These are phyloP conservation scores for Colletotrichum orchidophilum DNA, from an alignment of 2,329 filamentous ascomycete species.

Conservation along the genomic window DNA sequence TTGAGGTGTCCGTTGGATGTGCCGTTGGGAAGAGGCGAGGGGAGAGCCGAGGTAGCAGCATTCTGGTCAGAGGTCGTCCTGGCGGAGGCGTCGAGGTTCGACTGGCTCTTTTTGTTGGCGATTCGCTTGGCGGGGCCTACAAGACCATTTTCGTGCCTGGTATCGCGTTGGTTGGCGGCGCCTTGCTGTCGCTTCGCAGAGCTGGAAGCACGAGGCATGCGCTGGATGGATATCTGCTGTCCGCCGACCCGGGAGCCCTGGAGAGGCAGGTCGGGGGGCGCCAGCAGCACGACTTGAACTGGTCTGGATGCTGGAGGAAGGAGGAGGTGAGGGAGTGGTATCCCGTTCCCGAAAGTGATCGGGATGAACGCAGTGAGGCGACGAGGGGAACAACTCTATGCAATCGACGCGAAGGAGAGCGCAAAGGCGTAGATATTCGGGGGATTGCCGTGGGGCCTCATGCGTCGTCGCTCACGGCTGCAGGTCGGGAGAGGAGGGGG, in stretches of 20 bases:
- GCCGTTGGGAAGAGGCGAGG: conserved; percentile 37
- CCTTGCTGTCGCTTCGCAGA: conserved; percentile 70
- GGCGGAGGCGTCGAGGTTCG: conserved; percentile 49
- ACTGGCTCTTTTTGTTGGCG: conserved; percentile 56
- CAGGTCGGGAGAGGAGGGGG: not conserved
- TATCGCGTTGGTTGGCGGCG: conserved; percentile 73
- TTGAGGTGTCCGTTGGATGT: conserved; percentile 36
- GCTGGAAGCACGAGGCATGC: conserved; percentile 70
- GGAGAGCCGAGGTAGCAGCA: conserved; percentile 37
- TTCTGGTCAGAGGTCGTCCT: conserved; percentile 42
- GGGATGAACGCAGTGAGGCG: conserved; percentile 33
- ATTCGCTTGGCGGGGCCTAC: conserved; percentile 65
- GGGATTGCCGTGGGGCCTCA: conserved; percentile 20
- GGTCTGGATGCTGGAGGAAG: conserved; percentile 29
- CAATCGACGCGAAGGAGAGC: conserved; percentile 28
- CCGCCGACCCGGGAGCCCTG: conserved; percentile 47
- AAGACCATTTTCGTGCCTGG: conserved; percentile 87
- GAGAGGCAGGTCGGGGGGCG: conserved; percentile 42
- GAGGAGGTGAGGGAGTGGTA: not conserved
- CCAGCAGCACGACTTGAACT: conserved; percentile 43
- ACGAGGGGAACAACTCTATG: conserved; percentile 27
- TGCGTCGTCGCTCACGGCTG: conserved; percentile 18
- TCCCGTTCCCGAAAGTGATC: conserved; percentile 29
- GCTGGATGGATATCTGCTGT: conserved; percentile 48
- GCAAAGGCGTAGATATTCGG: conserved; percentile 18